Conservation (phyloP, 495 filamentous ascomycete genomes). For the Neurospora sp. region DNA sequence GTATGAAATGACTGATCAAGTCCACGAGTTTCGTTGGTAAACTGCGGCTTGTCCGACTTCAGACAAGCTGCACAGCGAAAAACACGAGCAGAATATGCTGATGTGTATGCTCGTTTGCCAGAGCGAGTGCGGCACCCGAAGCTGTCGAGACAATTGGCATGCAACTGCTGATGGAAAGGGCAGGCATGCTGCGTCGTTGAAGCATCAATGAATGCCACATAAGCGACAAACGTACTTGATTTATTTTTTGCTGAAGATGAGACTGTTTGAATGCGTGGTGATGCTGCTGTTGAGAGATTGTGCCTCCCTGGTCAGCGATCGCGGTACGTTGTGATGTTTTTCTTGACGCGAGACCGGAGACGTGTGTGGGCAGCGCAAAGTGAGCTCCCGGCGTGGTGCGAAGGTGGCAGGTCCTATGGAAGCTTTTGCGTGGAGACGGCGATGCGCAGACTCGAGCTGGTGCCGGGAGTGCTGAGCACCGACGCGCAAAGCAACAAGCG, state of each 20-base stretch:
- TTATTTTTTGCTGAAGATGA: neutral
- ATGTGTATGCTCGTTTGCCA: neutral
- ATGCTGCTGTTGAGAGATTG: constrained; percentile 1
- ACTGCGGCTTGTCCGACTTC: neutral
- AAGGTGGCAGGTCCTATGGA: neutral
- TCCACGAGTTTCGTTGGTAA: neutral
- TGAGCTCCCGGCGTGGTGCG: neutral
- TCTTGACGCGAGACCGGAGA: constrained; percentile 5
- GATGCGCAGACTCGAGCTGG: neutral
- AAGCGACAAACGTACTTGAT: neutral
- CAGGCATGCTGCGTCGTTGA: neutral
- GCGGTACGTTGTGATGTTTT: neutral
- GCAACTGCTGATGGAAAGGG: neutral
- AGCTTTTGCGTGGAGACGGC: constrained; percentile 6
- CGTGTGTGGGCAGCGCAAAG: constrained; percentile 8
- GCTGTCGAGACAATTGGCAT: neutral
- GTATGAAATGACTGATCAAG: neutral
- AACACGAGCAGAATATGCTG: neutral
- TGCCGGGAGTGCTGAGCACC: neutral
- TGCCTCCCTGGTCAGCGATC: constrained; percentile 9
- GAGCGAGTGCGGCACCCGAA: neutral
- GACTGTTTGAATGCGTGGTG: neutral
- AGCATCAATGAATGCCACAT: neutral
- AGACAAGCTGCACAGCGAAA: neutral
- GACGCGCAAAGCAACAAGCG: neutral